Evolutionary conservation across 148 eudicot species (phyloP), one percentile per base, ranked within the genome.

Genomic region (Bassia scoparia): DNA sequence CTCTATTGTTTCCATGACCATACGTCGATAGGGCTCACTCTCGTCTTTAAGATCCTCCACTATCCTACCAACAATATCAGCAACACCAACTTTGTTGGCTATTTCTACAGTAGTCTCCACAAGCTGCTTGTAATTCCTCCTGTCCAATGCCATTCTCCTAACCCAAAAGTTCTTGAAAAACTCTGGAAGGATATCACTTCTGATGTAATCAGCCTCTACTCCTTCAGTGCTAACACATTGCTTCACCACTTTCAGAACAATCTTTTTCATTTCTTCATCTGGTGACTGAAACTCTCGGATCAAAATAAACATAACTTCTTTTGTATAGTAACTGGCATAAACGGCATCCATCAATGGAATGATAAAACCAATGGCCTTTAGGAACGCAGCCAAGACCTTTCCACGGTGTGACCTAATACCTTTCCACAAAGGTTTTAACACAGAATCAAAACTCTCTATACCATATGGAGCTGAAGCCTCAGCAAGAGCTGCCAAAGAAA

Each of bases 401-500:
- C 98, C 98, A 82, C 98, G 96, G 80, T 94, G 97, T 18, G 97
- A 85, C 56, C 98, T 82, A 67, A 94, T 94, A 85, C 98, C 98
- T 73, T 94, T 94, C 98, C 98, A 94, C 76, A 94, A 67, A 65
- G 98, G 98, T 87, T 94, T 94, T 84, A 94, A 77, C 67, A 94
- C 98, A 27, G 98, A 91, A 72, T 94, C 98, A 65, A 94, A 94
- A 76, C 98, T 94, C 78, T 94, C 98, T 62, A 94, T 94, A 82
- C 98, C 98, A 79, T 94, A 94, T 5, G 98, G 98, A 46, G 98
- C 98, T 66, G 98, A 83, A 76, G 98, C 98, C 85, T 94, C 98
- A 26, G 98, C 98, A 77, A 94, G 97, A 53, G 98, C 98, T 66
- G 98, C 98, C 85, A 94, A 75, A 31, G 98, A 94, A 71, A 94